These are phyloP conservation scores for Tillandsia fasciculata DNA, from an alignment of 176 grass and related monocot genomes.

Conservation along the genomic window DNA sequence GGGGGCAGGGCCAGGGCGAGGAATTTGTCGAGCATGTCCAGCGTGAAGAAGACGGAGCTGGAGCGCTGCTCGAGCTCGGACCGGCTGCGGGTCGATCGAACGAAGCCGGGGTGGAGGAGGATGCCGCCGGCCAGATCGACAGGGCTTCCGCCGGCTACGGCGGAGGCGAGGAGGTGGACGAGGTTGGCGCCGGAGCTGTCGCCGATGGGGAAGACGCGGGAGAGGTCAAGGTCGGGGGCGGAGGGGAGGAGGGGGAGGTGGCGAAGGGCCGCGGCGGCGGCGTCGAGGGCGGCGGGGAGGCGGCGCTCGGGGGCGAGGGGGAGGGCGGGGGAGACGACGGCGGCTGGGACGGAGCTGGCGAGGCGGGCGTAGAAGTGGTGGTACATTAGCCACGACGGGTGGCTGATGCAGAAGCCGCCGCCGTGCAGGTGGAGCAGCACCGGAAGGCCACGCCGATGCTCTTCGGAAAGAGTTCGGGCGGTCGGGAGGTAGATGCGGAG, in stretches of 20 bases:
- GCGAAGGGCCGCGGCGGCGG: conserved; percentile 37
- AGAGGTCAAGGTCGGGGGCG: conserved; percentile 21
- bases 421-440: conserved; percentile 70
- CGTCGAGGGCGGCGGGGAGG: conserved; percentile 44
- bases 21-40: conserved; percentile 85
- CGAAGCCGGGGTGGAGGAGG: conserved; percentile 70
- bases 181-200: conserved; percentile 91
- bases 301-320: conserved; percentile 62
- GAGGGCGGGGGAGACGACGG: conserved; percentile 50
- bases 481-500: conserved; percentile 71
- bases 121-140: conserved; percentile 60
- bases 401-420: conserved; percentile 83
- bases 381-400: conserved; percentile 64
- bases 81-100: conserved; percentile 51
- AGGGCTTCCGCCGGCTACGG: conserved; percentile 8
- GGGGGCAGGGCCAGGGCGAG: conserved; percentile 38
- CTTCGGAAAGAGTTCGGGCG: background rate
- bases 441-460: conserved; percentile 13
- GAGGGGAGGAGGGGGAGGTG: conserved; percentile 36
- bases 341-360: conserved; percentile 35
- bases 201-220: conserved; percentile 65
- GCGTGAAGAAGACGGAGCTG: conserved; percentile 72
- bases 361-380: conserved; percentile 72
- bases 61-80: conserved; percentile 48
- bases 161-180: conserved; percentile 38